Conservation (phyloP, 2,329 filamentous ascomycete species). For the Xylariaceae sp. region DNA sequence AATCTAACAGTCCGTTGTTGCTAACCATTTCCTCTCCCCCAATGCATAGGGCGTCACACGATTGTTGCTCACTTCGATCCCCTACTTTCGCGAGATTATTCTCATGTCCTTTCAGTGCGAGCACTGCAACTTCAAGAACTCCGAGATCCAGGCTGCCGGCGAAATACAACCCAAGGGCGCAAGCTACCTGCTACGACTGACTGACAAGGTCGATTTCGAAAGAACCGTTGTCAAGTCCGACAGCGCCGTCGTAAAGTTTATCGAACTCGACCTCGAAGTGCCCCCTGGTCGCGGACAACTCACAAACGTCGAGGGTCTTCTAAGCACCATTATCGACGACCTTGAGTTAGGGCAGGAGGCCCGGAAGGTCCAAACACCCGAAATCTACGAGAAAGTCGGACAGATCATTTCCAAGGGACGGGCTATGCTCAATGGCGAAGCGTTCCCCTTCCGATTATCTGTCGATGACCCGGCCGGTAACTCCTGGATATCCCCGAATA, state of each 20-base stretch:
- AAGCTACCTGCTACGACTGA: slow-evolving; percentile 77
- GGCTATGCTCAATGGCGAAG: slow-evolving; percentile 69
- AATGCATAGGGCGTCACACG: slow-evolving; percentile 66
- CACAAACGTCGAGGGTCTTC: slow-evolving; percentile 86
- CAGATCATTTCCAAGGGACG: slow-evolving; percentile 68
- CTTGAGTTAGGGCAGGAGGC: slow-evolving; percentile 76
- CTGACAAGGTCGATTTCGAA: slow-evolving; percentile 66
- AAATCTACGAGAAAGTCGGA: slow-evolving; percentile 71
- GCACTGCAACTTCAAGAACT: slow-evolving; percentile 83
- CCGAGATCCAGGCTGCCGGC: slow-evolving; percentile 88
- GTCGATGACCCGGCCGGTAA: slow-evolving; percentile 92
- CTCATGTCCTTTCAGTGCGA: slow-evolving; percentile 95
- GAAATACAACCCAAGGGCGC: slow-evolving; percentile 84
- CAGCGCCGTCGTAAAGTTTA: slow-evolving; percentile 75
- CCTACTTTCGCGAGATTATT: slow-evolving; percentile 95
- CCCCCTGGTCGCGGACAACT: slow-evolving; percentile 86
- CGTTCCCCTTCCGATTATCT: slow-evolving; percentile 81
- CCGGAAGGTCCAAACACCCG: slow-evolving; percentile 70
- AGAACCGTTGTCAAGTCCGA: slow-evolving; percentile 92
- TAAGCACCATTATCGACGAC: slow-evolving; percentile 72
- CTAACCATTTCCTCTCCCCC: slow-evolving; percentile 9
- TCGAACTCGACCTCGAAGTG: slow-evolving; percentile 89
- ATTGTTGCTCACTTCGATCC: slow-evolving; percentile 84
- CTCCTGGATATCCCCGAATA: slow-evolving; percentile 89
- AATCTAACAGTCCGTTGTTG: not conserved